Percentiles rank a stretch among this genome's conserved stretches.
These are phyloP conservation scores for Skeletonema costatum DNA, from an alignment of 108 stramenopile genomes.

Conservation along the genomic window DNA sequence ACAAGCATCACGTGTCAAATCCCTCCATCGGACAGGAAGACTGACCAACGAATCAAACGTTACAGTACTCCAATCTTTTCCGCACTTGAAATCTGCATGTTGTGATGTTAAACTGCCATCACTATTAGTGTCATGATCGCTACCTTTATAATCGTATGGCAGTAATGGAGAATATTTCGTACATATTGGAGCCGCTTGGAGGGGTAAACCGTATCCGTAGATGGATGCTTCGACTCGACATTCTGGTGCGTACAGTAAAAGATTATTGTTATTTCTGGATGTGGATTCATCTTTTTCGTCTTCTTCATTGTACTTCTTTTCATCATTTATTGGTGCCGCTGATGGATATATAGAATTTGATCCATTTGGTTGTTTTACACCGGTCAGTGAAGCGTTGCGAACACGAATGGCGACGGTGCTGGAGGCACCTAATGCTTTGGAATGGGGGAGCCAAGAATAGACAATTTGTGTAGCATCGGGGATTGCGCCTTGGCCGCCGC, in stretches of 20 bases:
- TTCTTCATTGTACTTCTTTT: conserved; percentile 15
- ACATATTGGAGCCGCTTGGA: conserved; percentile 27
- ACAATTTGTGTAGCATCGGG: conserved; percentile 16
- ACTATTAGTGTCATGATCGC: background rate
- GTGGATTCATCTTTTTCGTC: background rate
- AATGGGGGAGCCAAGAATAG: conserved; percentile 37
- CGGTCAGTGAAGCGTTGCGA: background rate
- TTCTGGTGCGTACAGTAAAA: background rate
- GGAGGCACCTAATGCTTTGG: conserved; percentile 28
- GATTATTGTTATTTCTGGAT: background rate
- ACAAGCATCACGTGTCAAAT: conserved; percentile 79
- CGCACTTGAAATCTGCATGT: background rate
- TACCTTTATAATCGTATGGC: background rate
- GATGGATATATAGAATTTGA: background rate
- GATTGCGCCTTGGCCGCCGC: background rate
- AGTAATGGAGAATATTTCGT: conserved; percentile 23
- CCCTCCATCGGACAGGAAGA: conserved; percentile 80
- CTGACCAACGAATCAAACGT: conserved; percentile 25
- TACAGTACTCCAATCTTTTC: conserved; percentile 12
- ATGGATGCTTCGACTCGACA: conserved; percentile 45
- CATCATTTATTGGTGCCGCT: conserved; percentile 7
- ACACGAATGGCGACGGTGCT: conserved; percentile 27
- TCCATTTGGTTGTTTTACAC: background rate
- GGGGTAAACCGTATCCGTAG: conserved; percentile 16
- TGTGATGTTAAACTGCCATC: background rate